Evolutionary conservation across 2,329 filamentous ascomycete species (phyloP).

Genomic region (Monosporascus cannonballus): DNA sequence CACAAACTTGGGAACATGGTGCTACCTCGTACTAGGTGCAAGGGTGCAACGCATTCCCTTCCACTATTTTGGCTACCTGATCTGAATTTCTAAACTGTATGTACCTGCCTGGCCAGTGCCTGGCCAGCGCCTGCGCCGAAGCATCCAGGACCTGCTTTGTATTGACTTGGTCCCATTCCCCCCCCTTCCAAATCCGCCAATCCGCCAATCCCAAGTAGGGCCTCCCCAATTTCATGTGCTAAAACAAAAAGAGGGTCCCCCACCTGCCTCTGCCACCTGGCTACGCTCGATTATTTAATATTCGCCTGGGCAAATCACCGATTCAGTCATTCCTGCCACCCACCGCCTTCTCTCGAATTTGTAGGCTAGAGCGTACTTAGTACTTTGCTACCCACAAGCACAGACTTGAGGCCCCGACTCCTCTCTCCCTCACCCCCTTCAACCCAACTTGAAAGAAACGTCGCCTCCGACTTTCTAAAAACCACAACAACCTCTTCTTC

Average conservation of each 20-base stretch:
- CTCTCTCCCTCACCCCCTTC: not conserved
- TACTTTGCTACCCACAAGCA: not conserved
- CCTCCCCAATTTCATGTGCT: not conserved
- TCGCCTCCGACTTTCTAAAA: conserved; percentile 1
- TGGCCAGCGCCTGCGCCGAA: no score
- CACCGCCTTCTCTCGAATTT: no score
- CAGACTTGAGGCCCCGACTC: not conserved
- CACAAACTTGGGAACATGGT: no score
- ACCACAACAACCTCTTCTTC: not conserved
- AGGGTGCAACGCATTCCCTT: no score
- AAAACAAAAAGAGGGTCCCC: not conserved
- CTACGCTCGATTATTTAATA: not conserved
- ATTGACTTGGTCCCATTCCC: no score
- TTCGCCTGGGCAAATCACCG: no score
- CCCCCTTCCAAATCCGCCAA: not conserved
- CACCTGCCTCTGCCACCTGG: not conserved
- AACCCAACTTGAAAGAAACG: not conserved
- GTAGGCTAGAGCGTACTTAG: not conserved
- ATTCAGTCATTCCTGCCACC: no score
- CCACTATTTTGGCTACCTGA: no score
- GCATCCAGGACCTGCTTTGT: no score
- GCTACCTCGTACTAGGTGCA: no score
- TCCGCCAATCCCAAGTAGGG: not conserved
- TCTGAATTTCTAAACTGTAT: no score
- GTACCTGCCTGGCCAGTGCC: no score